Base-by-base conservation (phyloP, 108 stramenopile genomes). In the Nitzschia sp. region DNA sequence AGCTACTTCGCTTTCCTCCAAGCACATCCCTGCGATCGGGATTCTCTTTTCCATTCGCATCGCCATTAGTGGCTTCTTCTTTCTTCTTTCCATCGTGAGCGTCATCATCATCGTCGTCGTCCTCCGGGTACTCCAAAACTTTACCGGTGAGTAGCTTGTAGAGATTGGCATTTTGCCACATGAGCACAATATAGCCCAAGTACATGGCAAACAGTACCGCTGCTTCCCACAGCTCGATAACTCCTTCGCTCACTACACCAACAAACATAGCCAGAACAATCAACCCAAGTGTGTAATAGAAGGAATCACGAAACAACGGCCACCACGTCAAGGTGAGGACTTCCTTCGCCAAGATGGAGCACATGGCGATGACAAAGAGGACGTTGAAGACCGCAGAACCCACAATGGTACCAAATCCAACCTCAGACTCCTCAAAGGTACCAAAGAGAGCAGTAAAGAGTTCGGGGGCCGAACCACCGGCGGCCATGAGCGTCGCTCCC, bases 341-440 rank as follows among this genome's bases (percentile, higher is more conserved):
- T 63, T 88, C 86, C 59, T 78, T 79, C 28, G 85, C 70, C 26
- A 87, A 69, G 57, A 92, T 57, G 32, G 86, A 79, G 63, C 90
- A 90, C 72, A 77, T 80, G 50, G 74, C 94, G 66, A 92, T 90
- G 47, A 95, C 89, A 63, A 95, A 88, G 13, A 95, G 71, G 11
- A 92, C 85, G 72, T 95, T 95, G 72, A 95, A 95, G 48, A 88
- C 85, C 19, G 90, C 94, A 2, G 80, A 82, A 17, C 94, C 94
- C 8, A 95, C 87, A 67, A 95, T 95, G 29, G 94, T 95, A 38
- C 94, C 94, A 63, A 95, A 87, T 19, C 94, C 94, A 44, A 91
- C 79, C 41, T 82, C 85, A 29, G 76, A 77, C 65, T 85, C 69
- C 44, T 73, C 52, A 70, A 91, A 91, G 29, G 88, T 88, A 41